Evolutionary conservation across 768 basidiomycete genomes (phyloP).

Genomic region (Lactarius hengduanensis): DNA sequence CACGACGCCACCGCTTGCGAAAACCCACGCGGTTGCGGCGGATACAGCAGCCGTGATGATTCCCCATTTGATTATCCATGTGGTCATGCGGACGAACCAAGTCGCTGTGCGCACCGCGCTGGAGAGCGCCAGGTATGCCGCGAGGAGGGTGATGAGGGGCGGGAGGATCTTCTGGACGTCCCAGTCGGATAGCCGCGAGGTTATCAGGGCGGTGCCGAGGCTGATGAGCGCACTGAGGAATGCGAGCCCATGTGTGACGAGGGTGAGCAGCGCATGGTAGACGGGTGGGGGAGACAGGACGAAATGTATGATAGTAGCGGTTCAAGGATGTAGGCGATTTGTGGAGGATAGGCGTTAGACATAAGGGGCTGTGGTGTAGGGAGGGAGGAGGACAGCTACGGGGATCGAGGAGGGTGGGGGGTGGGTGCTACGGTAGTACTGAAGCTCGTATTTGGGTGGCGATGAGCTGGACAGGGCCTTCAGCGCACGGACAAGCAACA

Average conservation of each 20-base stretch:
- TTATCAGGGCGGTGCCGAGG: constrained; percentile 48
- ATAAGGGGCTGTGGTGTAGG: constrained; percentile 5
- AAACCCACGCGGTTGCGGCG: constrained; percentile 55
- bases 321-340: constrained; percentile 43
- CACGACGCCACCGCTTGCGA: constrained; percentile 40
- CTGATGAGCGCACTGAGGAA: constrained; percentile 49
- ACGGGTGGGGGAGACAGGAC: constrained; percentile 51
- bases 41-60: constrained; percentile 52
- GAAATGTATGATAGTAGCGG: constrained; percentile 54
- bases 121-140: constrained; percentile 72
- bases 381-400: neutral
- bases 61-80: constrained; percentile 81
- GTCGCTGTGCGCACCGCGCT: constrained; percentile 77
- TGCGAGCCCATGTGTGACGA: constrained; percentile 53
- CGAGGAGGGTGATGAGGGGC: constrained; percentile 68
- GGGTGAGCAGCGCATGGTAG: constrained; percentile 49
- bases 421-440: neutral
- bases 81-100: constrained; percentile 63
- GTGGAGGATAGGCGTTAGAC: constrained; percentile 17
- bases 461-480: neutral
- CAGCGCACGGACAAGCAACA: neutral
- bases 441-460: neutral
- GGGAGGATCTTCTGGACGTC: constrained; percentile 66
- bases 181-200: constrained; percentile 59
- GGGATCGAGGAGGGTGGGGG: constrained; percentile 2